These are phyloP conservation scores for Trichoderma brevicompactum DNA, from an alignment of 2,329 filamentous ascomycete species.

Conservation along the genomic window DNA sequence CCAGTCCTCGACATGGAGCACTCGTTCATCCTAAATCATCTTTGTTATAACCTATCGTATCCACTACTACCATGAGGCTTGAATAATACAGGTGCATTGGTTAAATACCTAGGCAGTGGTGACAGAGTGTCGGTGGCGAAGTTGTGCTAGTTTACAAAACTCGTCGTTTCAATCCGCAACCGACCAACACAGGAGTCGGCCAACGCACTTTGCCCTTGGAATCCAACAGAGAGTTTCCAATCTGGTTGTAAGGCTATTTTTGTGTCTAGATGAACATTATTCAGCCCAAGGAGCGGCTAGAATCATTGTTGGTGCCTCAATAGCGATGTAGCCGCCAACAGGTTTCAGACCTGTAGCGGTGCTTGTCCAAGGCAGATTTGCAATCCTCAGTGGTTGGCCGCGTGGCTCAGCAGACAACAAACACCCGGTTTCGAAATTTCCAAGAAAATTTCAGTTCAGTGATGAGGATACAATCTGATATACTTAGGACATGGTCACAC, in stretches of 20 bases:
- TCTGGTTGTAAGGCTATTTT: not conserved
- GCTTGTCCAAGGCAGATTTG: conserved; percentile 10
- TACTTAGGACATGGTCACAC: too few species aligned
- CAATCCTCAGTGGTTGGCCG: not conserved
- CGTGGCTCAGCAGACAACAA: not conserved
- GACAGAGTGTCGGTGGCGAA: not conserved
- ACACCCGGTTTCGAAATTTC: not conserved
- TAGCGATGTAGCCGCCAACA: not conserved
- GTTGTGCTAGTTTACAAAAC: not conserved
- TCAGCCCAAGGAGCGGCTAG: conserved; percentile 2
- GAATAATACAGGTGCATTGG: too few species aligned
- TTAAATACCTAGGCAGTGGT: too few species aligned
- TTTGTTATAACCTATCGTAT: too few species aligned
- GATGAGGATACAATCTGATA: too few species aligned
- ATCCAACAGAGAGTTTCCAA: not conserved
- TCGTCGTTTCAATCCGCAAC: not conserved
- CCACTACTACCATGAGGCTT: not conserved
- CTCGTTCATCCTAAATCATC: not conserved
- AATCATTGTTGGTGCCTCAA: too few species aligned
- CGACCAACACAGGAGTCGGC: not conserved
- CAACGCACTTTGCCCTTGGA: not conserved
- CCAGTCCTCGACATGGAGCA: not conserved
- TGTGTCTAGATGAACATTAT: not conserved
- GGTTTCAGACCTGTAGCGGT: not conserved
- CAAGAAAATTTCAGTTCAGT: too few species aligned